Evolutionary conservation across 805 yeast genomes (phyloP).

Genomic region (Lachancea sp.): DNA sequence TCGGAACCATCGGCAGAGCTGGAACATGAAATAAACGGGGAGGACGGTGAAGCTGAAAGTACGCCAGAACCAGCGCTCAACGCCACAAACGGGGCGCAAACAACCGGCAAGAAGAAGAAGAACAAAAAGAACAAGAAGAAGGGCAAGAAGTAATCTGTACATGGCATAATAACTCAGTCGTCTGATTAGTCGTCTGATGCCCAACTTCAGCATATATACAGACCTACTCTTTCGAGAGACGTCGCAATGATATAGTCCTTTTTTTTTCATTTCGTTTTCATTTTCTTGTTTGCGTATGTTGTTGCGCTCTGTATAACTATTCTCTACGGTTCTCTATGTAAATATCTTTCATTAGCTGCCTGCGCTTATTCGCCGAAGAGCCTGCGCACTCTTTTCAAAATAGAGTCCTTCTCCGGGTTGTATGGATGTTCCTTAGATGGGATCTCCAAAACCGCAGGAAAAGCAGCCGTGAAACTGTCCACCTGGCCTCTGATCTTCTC

Average conservation of each 20-base stretch:
- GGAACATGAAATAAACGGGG: constrained; percentile 10
- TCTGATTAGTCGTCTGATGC: no score
- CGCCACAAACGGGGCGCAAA: constrained; percentile 10
- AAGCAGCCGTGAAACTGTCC: constrained; percentile 80
- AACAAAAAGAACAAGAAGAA: constrained; percentile 32
- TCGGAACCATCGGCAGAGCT: background rate
- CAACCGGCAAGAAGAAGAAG: constrained; percentile 11
- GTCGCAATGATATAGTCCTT: background rate
- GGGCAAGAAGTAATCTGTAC: constrained; percentile 11
- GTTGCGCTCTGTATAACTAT: background rate
- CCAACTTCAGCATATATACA: background rate
- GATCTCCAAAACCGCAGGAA: constrained; percentile 93
- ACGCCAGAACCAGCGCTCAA: constrained; percentile 11
- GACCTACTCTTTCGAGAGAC: background rate
- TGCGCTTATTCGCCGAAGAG: constrained; percentile 74
- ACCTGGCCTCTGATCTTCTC: constrained; percentile 79
- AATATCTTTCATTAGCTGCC: background rate
- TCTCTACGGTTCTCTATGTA: constrained; percentile 1
- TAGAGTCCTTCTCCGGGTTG: constrained; percentile 96
- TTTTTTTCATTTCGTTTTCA: background rate
- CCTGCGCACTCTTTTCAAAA: constrained; percentile 88
- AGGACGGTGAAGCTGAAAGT: constrained; percentile 8
- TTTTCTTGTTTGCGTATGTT: background rate
- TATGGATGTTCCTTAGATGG: constrained; percentile 99
- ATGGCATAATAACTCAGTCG: no score